A percentile compares a stretch with the other conserved stretches of the same genome.
Evolutionary conservation across 352 stramenopile species (phyloP).

Genomic region (Globisporangium abappressorium): DNA sequence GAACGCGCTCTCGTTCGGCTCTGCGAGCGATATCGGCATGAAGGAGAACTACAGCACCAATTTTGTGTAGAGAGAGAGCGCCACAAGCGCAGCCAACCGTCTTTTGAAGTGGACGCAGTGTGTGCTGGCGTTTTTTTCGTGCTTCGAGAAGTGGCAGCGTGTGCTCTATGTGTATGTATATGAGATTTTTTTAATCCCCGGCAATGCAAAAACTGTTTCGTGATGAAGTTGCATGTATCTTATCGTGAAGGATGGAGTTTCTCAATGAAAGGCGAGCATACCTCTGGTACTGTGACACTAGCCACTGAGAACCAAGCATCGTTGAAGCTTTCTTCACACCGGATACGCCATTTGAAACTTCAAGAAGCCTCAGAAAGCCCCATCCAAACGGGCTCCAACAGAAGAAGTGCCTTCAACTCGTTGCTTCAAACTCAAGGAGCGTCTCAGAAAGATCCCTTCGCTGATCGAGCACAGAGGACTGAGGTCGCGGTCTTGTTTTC

Average conservation of each 20-base stretch:
- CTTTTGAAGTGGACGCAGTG: not conserved
- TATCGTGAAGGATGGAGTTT: not conserved
- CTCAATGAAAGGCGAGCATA: too few species aligned
- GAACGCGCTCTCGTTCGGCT: slow-evolving; percentile 18
- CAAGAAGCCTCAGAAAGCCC: too few species aligned
- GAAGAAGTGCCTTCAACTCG: too few species aligned
- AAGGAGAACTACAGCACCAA: slow-evolving; percentile 41
- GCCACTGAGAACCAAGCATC: too few species aligned
- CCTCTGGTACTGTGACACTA: too few species aligned
- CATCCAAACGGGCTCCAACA: too few species aligned
- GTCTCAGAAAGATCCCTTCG: too few species aligned
- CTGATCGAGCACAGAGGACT: too few species aligned
- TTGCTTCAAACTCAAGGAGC: too few species aligned
- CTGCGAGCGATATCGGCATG: slow-evolving; percentile 19
- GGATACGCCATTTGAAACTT: too few species aligned
- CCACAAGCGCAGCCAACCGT: not conserved
- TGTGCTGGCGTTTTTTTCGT: not conserved
- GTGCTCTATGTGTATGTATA: not conserved
- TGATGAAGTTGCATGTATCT: not conserved
- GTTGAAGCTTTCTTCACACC: too few species aligned
- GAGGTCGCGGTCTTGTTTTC: too few species aligned
- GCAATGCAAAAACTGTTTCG: slow-evolving; percentile 4
- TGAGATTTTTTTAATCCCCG: not conserved
- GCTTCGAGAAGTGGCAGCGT: not conserved
- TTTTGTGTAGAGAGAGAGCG: slow-evolving; percentile 24